Percentiles rank a stretch among this genome's conserved stretches.
Conservation (phyloP, 306 rosid genomes). For the Betula pendula region DNA sequence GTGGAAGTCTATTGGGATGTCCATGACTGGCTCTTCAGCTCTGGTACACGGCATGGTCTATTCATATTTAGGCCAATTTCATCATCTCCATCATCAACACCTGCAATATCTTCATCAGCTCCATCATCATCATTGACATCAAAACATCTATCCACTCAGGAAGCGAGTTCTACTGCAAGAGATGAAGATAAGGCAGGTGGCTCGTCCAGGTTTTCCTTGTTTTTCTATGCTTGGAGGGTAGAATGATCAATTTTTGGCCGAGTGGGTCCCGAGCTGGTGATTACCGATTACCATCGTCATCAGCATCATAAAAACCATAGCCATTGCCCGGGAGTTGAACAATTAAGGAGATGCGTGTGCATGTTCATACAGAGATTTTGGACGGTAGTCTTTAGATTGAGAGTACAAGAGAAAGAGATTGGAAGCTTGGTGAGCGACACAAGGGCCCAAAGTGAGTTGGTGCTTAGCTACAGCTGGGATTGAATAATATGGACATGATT, state of each 20-base stretch:
- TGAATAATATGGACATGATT: constrained; percentile 31
- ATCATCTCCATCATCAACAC: constrained; percentile 32
- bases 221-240: constrained; percentile 86
- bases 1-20: constrained; percentile 90
- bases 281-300: neutral
- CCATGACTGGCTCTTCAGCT: constrained; percentile 87
- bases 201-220: constrained; percentile 59
- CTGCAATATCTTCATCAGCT: constrained; percentile 25
- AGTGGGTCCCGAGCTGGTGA: neutral
- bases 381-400: neutral
- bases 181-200: constrained; percentile 36
- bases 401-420: neutral
- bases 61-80: constrained; percentile 76
- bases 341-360: neutral
- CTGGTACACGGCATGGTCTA: constrained; percentile 76
- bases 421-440: constrained; percentile 9
- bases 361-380: neutral
- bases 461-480: constrained; percentile 23
- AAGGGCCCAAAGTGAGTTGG: constrained; percentile 23
- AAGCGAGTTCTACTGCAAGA: constrained; percentile 30
- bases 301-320: neutral
- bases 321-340: neutral
- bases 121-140: constrained; percentile 6
- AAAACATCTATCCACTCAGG: constrained; percentile 40
- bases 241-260: constrained; percentile 30